phyloP scores from a whole-genome alignment of 495 filamentous ascomycete genomes.

The Aspergillus leporis region DNA sequence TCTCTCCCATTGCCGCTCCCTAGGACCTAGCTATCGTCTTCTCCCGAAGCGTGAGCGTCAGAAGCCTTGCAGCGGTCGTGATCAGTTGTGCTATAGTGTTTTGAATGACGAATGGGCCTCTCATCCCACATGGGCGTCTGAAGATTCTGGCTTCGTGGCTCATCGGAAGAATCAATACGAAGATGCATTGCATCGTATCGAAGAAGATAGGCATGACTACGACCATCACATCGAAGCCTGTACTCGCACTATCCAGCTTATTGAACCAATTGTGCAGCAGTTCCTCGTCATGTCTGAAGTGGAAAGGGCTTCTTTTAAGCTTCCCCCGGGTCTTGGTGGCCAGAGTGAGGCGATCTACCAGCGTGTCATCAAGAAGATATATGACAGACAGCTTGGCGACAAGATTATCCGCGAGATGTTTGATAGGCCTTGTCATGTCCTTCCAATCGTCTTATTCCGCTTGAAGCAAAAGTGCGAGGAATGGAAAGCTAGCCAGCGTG shows the following conservation, averaged over 20 bases:
- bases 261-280: constrained; percentile 90
- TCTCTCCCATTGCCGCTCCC: constrained; percentile 86
- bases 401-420: constrained; percentile 83
- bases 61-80: constrained; percentile 86
- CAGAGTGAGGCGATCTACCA: constrained; percentile 96
- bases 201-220: constrained; percentile 98
- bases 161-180: constrained; percentile 95
- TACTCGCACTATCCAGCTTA: constrained; percentile 85
- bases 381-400: constrained; percentile 78
- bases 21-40: constrained; percentile 92
- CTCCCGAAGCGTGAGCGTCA: constrained; percentile 85
- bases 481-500: constrained; percentile 93
- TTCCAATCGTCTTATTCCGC: constrained; percentile 82
- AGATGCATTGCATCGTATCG: constrained; percentile 90
- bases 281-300: constrained; percentile 71
- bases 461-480: constrained; percentile 93
- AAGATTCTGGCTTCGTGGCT: constrained; percentile 97
- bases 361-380: constrained; percentile 97
- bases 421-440: constrained; percentile 72
- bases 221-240: constrained; percentile 97
- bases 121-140: constrained; percentile 98
- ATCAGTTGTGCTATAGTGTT: constrained; percentile 86
- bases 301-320: constrained; percentile 70
- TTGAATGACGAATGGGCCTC: constrained; percentile 99
- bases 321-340: constrained; percentile 82